Evolutionary conservation across 2,329 filamentous ascomycete genomes (phyloP), one percentile per base, ranked within the genome.

Genomic region (Colletotrichum zoysiae): DNA sequence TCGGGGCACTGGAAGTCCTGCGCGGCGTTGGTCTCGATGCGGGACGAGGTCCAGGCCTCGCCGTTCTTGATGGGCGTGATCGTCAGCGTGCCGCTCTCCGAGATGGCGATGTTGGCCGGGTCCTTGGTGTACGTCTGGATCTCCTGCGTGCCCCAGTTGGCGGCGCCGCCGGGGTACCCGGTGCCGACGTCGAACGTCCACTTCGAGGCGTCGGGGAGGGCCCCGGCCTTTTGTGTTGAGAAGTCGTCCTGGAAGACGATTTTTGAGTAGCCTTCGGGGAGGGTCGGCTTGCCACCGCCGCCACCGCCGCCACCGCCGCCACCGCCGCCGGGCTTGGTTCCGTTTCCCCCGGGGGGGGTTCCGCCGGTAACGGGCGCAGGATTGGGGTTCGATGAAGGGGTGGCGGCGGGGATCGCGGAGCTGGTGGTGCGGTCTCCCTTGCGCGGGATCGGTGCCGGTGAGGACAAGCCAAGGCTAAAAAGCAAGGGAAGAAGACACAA

Each of bases 81-180:
- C n/a, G 51, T 74, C 40, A 66, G 44, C 2, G 65, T 66, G 48
- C 71, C 71, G 38, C 63, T 77, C 16, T 78, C 72, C 16, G 82
- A 82, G 72, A 86, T 78, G 67, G 76, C 78, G 55, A 86, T 74
- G 77, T 87, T 87, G 53, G 76, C 69, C 16, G 74, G 44, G 44
- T 78, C 78, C 57, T 76, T 75, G 30, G 84, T 86, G 78, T 87
- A 87, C 1, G 78, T 81, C 76, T 87, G 78, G 23, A 84, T 78
- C 76, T 87, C 86, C 68, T 82, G 80, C 5, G 86, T 88, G 60
- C 86, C 85, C 85, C 86, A 87, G 72, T 83, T 79, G 9, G 77
- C 65, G 0, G 84, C 77, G 0, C 85, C 85, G n/a, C 82, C 82
- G 1, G 83, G 79, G 73, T 87, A 88, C 12, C 75, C 74, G 0